phyloP scores from a whole-genome alignment of 257 asterid genomes.

The Nicotiana otophora region DNA sequence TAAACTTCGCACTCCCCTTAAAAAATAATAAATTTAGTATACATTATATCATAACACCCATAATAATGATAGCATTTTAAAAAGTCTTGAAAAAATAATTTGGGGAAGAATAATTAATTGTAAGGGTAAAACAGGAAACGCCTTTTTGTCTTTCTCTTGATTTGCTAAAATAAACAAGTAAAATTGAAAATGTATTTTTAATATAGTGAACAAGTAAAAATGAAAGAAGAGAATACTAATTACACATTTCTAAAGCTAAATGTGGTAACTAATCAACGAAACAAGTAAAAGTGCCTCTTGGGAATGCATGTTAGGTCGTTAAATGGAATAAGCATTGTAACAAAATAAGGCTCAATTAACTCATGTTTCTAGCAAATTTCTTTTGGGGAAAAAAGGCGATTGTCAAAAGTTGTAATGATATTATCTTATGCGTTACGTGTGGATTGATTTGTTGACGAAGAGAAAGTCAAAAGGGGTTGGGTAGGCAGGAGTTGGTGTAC shows the following conservation, averaged over 20 bases:
- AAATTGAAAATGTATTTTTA: too few relatives aligned
- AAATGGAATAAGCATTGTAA: background rate
- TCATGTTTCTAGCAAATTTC: background rate
- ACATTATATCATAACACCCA: too few relatives aligned
- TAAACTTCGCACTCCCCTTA: too few relatives aligned
- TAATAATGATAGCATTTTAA: too few relatives aligned
- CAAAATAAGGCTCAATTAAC: background rate
- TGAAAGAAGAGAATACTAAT: background rate
- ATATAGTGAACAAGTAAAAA: too few relatives aligned
- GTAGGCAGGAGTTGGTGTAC: conserved; percentile 7
- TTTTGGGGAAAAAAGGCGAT: background rate
- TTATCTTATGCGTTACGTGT: conserved; percentile 15
- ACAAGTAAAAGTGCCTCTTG: background rate
- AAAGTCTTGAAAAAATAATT: too few relatives aligned
- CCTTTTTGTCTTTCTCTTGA: too few relatives aligned
- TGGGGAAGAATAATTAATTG: too few relatives aligned
- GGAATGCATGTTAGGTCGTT: background rate
- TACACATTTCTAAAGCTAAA: background rate
- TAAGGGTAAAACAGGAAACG: too few relatives aligned
- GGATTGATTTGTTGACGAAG: conserved; percentile 1
- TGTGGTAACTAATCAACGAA: background rate
- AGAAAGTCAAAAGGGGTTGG: conserved; percentile 2
- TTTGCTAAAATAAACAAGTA: too few relatives aligned
- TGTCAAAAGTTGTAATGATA: conserved; percentile 3
- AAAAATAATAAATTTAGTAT: too few relatives aligned